Percentiles rank a stretch among this genome's conserved stretches.
Evolutionary conservation across 73 alveolate genomes (phyloP).

Genomic region (Paramecium sexaurelia): DNA sequence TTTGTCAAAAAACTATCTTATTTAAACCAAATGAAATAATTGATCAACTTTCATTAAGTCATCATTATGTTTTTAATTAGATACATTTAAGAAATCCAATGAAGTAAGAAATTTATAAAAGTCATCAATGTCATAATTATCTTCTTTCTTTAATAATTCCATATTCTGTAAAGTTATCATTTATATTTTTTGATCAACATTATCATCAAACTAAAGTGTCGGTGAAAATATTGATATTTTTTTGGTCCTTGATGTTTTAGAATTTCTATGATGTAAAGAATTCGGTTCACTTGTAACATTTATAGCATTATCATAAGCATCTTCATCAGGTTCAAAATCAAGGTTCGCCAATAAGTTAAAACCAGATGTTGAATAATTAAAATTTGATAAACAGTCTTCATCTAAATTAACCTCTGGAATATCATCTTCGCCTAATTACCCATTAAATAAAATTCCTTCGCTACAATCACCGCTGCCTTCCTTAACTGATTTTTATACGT

Average conservation of each 20-base stretch:
- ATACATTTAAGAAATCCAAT: neutral
- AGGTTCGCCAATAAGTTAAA: slow-evolving; percentile 19
- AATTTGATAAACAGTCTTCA: slow-evolving; percentile 29
- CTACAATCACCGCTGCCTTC: slow-evolving; percentile 34
- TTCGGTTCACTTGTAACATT: slow-evolving; percentile 4
- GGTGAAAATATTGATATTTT: slow-evolving; percentile 21
- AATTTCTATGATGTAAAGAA: neutral
- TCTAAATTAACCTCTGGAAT: slow-evolving; percentile 24
- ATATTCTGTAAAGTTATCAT: slow-evolving; percentile 21
- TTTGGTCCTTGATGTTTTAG: slow-evolving; percentile 25
- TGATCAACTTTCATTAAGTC: neutral
- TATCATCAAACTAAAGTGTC: neutral
- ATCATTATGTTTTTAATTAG: slow-evolving; percentile 32
- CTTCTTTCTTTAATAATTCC: slow-evolving; percentile 27
- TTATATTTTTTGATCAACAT: slow-evolving; percentile 21
- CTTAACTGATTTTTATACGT: neutral
- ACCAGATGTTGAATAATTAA: slow-evolving; percentile 31
- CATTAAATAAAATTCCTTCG: slow-evolving; percentile 42
- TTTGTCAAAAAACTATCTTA: neutral
- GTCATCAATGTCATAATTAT: slow-evolving; percentile 13
- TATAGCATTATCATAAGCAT: slow-evolving; percentile 44
- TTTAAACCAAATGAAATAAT: neutral
- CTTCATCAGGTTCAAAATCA: slow-evolving; percentile 25
- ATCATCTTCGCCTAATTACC: slow-evolving; percentile 15
- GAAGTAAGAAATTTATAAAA: slow-evolving; percentile 5